Evolutionary conservation across 345 rosid species (phyloP), one percentile per base, ranked within the genome.

Genomic region (Citrus trifoliata): DNA sequence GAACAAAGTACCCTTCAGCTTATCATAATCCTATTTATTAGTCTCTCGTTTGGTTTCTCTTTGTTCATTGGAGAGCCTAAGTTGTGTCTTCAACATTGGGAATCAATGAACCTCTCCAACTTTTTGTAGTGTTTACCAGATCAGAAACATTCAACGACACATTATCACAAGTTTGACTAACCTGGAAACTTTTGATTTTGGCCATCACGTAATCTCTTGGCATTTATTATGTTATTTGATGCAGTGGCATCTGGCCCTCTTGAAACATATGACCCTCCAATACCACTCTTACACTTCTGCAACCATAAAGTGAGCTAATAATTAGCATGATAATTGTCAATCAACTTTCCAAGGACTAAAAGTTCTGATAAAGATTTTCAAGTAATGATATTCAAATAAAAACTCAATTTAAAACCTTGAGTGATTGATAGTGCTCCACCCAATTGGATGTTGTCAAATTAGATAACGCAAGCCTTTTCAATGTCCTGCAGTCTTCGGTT

Each of bases 391-490:
- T 8, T 67, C 70, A 40, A 55, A 76, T 18, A 72, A 42, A 74
- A 61, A 76, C 78, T 40, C 56, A 67, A 51, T 69, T 53, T 71
- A 70, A 80, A 80, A 92, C 99, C 97, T 91, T 95, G 30, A 92
- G 82, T 69, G 51, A 82, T 78, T 80, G 60, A 85, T 80, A 85
- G 60, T 82, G 86, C 79, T 89, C 95, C 67, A 94, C 90, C 98
- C 97, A 91, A 70, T 81, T 91, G 77, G 93, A 88, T 79, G 90
- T 94, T 8, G 80, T 85, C 33, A 80, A 75, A 83, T 82, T 83
- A 72, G 80, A 83, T 64, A 94, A 84, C 3, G 87, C 86, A 64
- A 92, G 87, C 87, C 88, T 93, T 89, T 86, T 89, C 77, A 94
- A 67, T 75, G 82, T 81, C 85, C 82, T 86, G 42, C 83, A 83